Evolutionary conservation across 2,329 filamentous ascomycete genomes (phyloP), one percentile per base, ranked within the genome.

Genomic region (Venturia carpophila): DNA sequence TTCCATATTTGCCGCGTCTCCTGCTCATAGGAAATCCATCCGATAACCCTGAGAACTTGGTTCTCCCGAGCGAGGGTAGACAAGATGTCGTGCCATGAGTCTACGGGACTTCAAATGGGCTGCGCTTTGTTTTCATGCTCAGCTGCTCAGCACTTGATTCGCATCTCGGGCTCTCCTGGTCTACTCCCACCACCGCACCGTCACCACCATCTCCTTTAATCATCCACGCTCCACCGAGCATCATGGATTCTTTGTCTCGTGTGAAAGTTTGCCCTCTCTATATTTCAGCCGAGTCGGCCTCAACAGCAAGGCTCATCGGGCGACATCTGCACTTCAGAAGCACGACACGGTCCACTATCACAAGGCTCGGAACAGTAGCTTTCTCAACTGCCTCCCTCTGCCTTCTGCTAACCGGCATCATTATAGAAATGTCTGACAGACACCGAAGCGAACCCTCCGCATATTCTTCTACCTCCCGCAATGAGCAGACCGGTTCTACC

Each of bases 241-340:
- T 6, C 17, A 15, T 34, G 1, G 15, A 10, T 11, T 56, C 30
- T 19, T 34, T 34, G 30, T 34, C 24, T 55, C 49, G 27, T 34
- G 11, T 37, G 6, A 34, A 37, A 56, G 49, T 56, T 24, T 56
- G 49, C 49, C 49, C 27, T 56, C 49, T 34, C 49, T 56, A 34
- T 56, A 15, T 34, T 56, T 19, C 11, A n/a, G 49, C n/a, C 15
- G 30, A 56, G 5, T 21, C 27, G 49, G 49, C 49, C 49, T 56
- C 49, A 17, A 49, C 19, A 56, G 24, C 49, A n/a, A 56, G 49
- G 49, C 49, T 49, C n/a, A 49, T 49, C 45, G n/a, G 45, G 21
- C 49, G 30, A 5, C 24, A 30, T 19, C 49, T 13, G 24, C 49
- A 13, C 6, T 6, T 34, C 30, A 34, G 6, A 34, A 34, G 30